Percentiles rank a stretch among this genome's conserved stretches.
phyloP scores from a whole-genome alignment of 2,329 filamentous ascomycete species.

The Torrubiellomyces zombiae region DNA sequence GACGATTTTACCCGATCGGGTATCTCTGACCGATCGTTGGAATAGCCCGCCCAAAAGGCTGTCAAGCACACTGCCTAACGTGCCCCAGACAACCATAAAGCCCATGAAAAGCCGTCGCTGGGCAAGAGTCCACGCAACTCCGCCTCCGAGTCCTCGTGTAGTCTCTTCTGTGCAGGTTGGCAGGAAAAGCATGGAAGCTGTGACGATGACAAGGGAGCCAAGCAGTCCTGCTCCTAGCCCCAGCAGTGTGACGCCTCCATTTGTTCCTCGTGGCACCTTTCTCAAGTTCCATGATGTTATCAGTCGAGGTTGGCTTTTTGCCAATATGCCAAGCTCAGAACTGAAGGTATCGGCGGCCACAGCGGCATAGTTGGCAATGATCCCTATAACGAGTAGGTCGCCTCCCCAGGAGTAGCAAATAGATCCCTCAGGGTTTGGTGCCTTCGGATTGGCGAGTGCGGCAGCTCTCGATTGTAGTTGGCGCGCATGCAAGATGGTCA shows the following conservation, averaged over 20 bases:
- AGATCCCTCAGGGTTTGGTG: constrained; percentile 19
- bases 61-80: constrained; percentile 69
- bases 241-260: constrained; percentile 69
- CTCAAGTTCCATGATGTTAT: constrained; percentile 67
- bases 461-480: constrained; percentile 34
- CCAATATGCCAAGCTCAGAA: constrained; percentile 86
- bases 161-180: constrained; percentile 45
- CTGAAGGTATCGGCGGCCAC: constrained; percentile 89
- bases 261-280: constrained; percentile 76
- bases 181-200: constrained; percentile 45
- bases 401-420: constrained; percentile 44
- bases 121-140: constrained; percentile 28
- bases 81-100: constrained; percentile 54
- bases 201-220: constrained; percentile 57
- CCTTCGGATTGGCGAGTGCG: constrained; percentile 17
- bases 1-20: constrained; percentile 69
- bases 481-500: constrained; percentile 41
- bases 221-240: constrained; percentile 59
- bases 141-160: constrained; percentile 21
- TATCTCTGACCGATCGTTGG: constrained; percentile 75
- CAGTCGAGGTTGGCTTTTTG: constrained; percentile 57
- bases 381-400: constrained; percentile 46
- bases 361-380: constrained; percentile 73
- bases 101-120: constrained; percentile 31
- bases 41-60: constrained; percentile 72